Base-by-base conservation (phyloP, 179 eudicot species). In the Actinidia arguta region DNA sequence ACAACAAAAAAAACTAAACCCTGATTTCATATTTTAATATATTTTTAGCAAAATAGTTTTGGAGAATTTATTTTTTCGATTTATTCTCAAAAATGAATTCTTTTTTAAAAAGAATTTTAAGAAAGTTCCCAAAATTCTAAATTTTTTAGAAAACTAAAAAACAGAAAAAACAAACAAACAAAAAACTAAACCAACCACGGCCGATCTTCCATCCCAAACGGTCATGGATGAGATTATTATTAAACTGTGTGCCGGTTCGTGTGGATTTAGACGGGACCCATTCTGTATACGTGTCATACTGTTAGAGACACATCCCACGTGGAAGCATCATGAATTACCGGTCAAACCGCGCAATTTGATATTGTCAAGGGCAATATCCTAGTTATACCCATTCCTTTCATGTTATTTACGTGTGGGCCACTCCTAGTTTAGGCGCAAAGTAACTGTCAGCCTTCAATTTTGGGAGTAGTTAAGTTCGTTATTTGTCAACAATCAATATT, bases 301-400 rank as follows among this genome's bases (percentile, higher is more conserved):
- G 24, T 69, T 5, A 69, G 73, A 20, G 44, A 20, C 73, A 16
- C 44, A 69, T 18, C 20, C 46, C 73, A 69, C 73, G 52, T 69
- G 52, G 50, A 3, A 42, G 47, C 51, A 67, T 6, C 73, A 8
- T 18, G 24, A 68, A 68, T 44, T 36, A 14, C 20, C 55, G 75
- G 75, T 71, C 75, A 71, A 71, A 47, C 20, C 27, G 75, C 75
- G 75, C 75, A 47, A 47, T 50, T 69, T 69, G 51, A 69, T n/a
- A 42, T 7, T 5, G 22, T 67, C 44, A 13, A 42, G 4, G 61
- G 10, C 24, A 8, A 59, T 20, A 4, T 55, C 17, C 18, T 18
- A 18, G 20, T 10, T 16, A 68, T 39, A 50, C 73, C 73, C 73
- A 31, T 39, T 24, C 2, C 46, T 70, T 70, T 46, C 11, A 18